Base-by-base conservation (phyloP, 2,329 filamentous ascomycete genomes). In the Hirsutella thompsonii region DNA sequence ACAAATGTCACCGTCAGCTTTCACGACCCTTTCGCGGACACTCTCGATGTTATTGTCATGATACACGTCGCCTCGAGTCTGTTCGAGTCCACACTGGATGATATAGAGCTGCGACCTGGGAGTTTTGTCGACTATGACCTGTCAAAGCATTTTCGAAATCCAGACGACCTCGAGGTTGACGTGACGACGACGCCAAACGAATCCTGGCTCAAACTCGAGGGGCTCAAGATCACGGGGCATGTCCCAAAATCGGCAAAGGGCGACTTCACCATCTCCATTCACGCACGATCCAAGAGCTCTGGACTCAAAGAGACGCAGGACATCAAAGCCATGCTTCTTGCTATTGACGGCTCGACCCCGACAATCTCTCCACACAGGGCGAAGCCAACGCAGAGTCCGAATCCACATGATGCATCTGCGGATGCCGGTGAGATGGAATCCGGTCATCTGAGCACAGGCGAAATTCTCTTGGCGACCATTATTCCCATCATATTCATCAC, bases 1-100 rank as follows among this genome's bases (percentile, higher is more conserved):
- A 67, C 72, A 21, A 81, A 81, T 48, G 69, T 90, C 37, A 76
- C 70, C 1, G 62, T 87, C 29, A 68, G 63, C 11, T 78, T 77
- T 9, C 68, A 61, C 11, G 81, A 85, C 53, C 57, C 61, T 11
- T 75, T 72, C 47, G 70, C 74, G 13, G 74, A 84, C 51, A 62
- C 60, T 13, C 74, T 83, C 4, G 70, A 67, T 33, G 67, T 78
- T 3, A 66, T 73, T 14, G 57, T 81, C 29, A 53, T 57, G 14
- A 44, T 64, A 16, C 59, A 59, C 23, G 49, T 66, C 4, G 54
- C 52, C 5, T 56, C 61, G 3, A 51, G 54, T 13, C 49, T 71
- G 3, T 70, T 74, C 46, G 54, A 54, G 36, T 56, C 57, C 5
- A 59, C 56, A 2, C 54, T 66, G 20, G 58, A 65, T 3, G 54